A percentile compares a stretch with the other conserved stretches of the same genome.
Evolutionary conservation across 306 rosid genomes (phyloP).

Genomic region (Citrullus colocynthis): DNA sequence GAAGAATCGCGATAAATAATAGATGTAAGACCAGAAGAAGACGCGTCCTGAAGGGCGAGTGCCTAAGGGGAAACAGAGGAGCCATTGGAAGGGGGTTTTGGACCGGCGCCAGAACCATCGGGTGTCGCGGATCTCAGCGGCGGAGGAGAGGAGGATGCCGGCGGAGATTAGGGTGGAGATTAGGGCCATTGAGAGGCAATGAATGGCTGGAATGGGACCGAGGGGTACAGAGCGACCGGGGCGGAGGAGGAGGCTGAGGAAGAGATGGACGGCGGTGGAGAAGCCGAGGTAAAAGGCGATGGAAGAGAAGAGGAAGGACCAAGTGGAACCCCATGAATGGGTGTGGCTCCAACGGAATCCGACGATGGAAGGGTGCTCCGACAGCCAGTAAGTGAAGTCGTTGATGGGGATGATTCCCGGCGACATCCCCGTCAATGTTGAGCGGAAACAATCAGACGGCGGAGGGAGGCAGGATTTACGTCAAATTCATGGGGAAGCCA

Average conservation of each 20-base stretch:
- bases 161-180: slow-evolving; percentile 55
- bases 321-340: slow-evolving; percentile 73
- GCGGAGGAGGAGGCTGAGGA: slow-evolving; percentile 21
- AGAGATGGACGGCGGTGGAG: slow-evolving; percentile 34
- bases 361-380: slow-evolving; percentile 82
- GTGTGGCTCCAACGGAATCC: slow-evolving; percentile 69
- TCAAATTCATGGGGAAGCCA: not conserved
- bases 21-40: slow-evolving; percentile 88
- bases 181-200: slow-evolving; percentile 45
- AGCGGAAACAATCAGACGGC: slow-evolving; percentile 10
- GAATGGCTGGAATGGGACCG: slow-evolving; percentile 83
- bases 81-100: slow-evolving; percentile 81
- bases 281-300: slow-evolving; percentile 31
- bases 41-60: slow-evolving; percentile 88
- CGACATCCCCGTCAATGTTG: slow-evolving; percentile 9
- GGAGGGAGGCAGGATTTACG: not conserved
- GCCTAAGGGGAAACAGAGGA: slow-evolving; percentile 80
- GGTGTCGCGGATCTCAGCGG: slow-evolving; percentile 77
- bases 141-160: slow-evolving; percentile 61
- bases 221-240: slow-evolving; percentile 41
- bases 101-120: slow-evolving; percentile 88
- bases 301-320: slow-evolving; percentile 74
- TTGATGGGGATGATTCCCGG: slow-evolving; percentile 19
- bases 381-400: slow-evolving; percentile 45
- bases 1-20: slow-evolving; percentile 57